Evolutionary conservation across 768 basidiomycete species (phyloP).

Genomic region (Pseudohyphozyma bogoriensis): DNA sequence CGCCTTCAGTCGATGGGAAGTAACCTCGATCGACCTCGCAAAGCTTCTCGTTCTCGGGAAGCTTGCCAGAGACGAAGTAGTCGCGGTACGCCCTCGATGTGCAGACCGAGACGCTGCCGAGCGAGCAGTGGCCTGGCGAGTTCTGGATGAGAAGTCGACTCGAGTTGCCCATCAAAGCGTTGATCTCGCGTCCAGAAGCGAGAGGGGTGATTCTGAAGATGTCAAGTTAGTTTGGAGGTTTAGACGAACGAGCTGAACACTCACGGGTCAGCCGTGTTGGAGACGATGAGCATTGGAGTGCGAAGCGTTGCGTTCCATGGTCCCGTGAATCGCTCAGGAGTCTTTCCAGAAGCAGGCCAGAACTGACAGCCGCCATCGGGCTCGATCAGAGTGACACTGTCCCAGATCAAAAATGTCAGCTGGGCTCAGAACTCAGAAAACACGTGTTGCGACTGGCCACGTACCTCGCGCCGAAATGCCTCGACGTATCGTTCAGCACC

Average conservation of each 20-base stretch:
- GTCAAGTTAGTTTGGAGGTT: no score
- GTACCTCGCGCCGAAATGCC: background rate
- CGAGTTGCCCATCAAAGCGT: background rate
- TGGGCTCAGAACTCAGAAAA: background rate
- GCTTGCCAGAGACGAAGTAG: conserved; percentile 12
- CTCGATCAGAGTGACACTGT: background rate
- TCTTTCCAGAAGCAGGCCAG: background rate
- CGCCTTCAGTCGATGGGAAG: background rate
- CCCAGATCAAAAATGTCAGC: background rate
- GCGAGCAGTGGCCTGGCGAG: background rate
- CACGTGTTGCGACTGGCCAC: background rate
- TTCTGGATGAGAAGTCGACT: conserved; percentile 2
- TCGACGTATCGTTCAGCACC: background rate
- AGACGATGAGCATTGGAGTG: background rate
- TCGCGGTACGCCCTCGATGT: conserved; percentile 25
- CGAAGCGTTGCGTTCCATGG: background rate
- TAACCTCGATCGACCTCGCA: background rate
- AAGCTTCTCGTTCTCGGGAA: background rate
- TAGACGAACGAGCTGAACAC: background rate
- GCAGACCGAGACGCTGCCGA: background rate
- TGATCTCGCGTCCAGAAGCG: conserved; percentile 1
- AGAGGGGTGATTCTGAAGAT: background rate
- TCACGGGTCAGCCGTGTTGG: conserved; percentile 4
- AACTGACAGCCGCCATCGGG: conserved; percentile 1
- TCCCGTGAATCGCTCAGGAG: background rate